Conservation (phyloP, 1,284 basidiomycete species). For the Boletus semigastroideus region DNA sequence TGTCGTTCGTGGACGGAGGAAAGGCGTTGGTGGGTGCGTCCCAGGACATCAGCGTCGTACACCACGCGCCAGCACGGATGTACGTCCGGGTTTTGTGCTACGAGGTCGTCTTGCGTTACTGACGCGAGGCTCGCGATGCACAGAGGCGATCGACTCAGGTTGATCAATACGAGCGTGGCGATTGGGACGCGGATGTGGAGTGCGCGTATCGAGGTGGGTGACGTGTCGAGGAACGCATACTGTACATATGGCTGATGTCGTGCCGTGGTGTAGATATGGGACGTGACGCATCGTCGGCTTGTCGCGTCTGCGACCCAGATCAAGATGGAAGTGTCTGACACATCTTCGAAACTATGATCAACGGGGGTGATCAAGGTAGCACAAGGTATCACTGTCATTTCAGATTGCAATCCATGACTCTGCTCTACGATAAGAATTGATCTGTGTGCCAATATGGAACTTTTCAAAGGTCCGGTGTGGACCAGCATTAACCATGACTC, state of each 20-base stretch:
- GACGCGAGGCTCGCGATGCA: neutral
- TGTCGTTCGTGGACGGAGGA: conserved; percentile 27
- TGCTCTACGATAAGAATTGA: too few relatives aligned
- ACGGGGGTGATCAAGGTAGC: too few relatives aligned
- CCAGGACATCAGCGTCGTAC: conserved; percentile 48
- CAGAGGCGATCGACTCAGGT: conserved; percentile 49
- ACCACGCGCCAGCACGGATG: conserved; percentile 53
- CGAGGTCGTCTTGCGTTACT: neutral
- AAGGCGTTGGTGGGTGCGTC: conserved; percentile 35
- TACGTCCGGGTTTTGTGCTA: conserved; percentile 29
- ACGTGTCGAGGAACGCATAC: neutral
- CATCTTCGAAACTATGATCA: conserved; percentile 32
- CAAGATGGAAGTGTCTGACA: conserved; percentile 48
- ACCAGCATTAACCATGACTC: too few relatives aligned
- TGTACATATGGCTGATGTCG: too few relatives aligned
- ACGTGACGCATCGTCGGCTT: conserved; percentile 47
- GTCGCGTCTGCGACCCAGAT: conserved; percentile 55
- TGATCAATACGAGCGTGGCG: conserved; percentile 48
- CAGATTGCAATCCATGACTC: too few relatives aligned
- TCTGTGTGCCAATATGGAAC: too few relatives aligned
- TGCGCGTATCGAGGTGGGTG: conserved; percentile 46
- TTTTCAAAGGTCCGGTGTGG: too few relatives aligned
- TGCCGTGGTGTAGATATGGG: conserved; percentile 48
- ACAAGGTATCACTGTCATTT: too few relatives aligned
- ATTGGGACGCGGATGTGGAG: conserved; percentile 43